Percentiles rank a stretch among this genome's conserved stretches.
These are phyloP conservation scores for Camptophora hylomeconis DNA, from an alignment of 2,329 filamentous ascomycete species.

Conservation along the genomic window DNA sequence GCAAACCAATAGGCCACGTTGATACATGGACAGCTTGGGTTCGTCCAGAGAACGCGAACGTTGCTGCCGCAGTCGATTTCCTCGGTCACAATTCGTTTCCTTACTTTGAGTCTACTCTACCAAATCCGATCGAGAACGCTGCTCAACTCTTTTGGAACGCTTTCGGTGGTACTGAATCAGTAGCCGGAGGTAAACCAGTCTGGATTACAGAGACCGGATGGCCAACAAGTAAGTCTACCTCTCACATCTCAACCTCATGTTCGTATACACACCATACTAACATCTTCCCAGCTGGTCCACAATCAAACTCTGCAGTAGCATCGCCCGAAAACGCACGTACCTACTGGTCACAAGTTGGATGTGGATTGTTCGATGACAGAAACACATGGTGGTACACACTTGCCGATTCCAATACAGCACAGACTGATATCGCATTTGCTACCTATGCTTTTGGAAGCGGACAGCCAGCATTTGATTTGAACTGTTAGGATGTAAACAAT, in stretches of 20 bases:
- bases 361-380: constrained; percentile 31
- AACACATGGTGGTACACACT: constrained; percentile 33
- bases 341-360: constrained; percentile 52
- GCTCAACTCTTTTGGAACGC: constrained; percentile 38
- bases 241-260: constrained; percentile 36
- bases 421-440: constrained; percentile 19
- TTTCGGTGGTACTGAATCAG: constrained; percentile 24
- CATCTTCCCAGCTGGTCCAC: constrained; percentile 31
- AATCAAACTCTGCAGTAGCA: constrained; percentile 42
- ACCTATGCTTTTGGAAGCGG: no score
- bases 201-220: constrained; percentile 54
- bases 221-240: constrained; percentile 53
- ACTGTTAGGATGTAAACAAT: no score
- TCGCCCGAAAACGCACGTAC: constrained; percentile 46
- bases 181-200: constrained; percentile 39
- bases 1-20: constrained; percentile 64
- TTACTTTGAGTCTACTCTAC: constrained; percentile 46
- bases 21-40: constrained; percentile 59
- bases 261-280: constrained; percentile 24
- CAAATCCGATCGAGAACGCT: constrained; percentile 35
- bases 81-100: constrained; percentile 77
- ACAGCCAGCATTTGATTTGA: no score
- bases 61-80: constrained; percentile 61
- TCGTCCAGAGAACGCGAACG: constrained; percentile 36
- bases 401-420: constrained; percentile 19